Evolutionary conservation across 192 early-diverging fungal species (phyloP), one percentile per base, ranked within the genome.

Genomic region (Backusella psychrophila): DNA sequence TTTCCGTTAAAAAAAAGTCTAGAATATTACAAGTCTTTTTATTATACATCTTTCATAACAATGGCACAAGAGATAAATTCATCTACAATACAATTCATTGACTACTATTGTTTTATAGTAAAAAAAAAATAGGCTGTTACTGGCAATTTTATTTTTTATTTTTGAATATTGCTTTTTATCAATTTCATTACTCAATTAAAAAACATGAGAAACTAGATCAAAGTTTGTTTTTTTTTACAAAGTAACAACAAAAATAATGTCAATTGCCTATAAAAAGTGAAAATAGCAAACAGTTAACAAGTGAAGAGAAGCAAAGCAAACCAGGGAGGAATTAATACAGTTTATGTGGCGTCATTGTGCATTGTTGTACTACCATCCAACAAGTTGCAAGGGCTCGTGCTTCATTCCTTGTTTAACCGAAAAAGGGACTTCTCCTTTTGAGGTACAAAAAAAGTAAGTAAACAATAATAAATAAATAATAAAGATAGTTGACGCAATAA

Each of bases 381-480:
- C 11, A 63, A 11, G 26, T 23, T 63, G 56, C 56, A 63, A 23
- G 56, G 56, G 56, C 56, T 63, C 56, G 56, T 63, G 56, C 56
- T 63, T 63, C 56, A 26, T 26, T 63, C 56, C 56, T 63, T 63
- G 23, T 63, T 63, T 63, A 63, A 29, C 56, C 56, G 56, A 63
- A 63, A 59, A 63, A 63, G 56, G 56, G 21, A 63, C 56, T 26
- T 63, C 56, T 63, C 56, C 56, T 63, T 63, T 63, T 63, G 56
- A 63, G 23, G 23, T 63, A 63, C 56, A 63, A 63, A 63, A 63
- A 63, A 29, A 29, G 21, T 21, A 26, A 49, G 46, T 49, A 49
- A 49, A 49, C 46, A 49, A 49, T 49, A 49, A 63, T 23, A 63
- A 63, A 59, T 26, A 29, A 63, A 63, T 29, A 63, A 63, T 12